Evolutionary conservation across 495 filamentous ascomycete genomes (phyloP), one percentile per base, ranked within the genome.

Genomic region (Amphirosellinia nigrospora): DNA sequence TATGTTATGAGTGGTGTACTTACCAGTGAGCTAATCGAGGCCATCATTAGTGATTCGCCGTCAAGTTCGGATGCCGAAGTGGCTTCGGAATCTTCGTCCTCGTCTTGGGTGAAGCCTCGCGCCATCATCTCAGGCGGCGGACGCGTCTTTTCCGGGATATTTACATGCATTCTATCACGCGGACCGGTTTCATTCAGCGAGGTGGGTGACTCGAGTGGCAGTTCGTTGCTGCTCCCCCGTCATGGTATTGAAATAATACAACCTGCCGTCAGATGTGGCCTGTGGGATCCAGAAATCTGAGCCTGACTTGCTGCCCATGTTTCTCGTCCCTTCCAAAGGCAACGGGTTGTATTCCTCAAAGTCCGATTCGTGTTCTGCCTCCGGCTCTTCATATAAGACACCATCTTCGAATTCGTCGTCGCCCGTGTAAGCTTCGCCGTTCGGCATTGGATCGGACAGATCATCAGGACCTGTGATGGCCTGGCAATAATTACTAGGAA

Each of bases 211-310:
- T 98, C 96, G 43, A 98, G 86, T 4, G 96, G 96, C 69, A 99
- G 83, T 72, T 98, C 96, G 89, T 92, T 94, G 56, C 92, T 96
- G 72, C 92, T 96, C 70, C 92, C 94, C 93, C 0, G 96, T 99
- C 78, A 97, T 88, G 7, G 94, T 98, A 75, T 99, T 99, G 85
- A 96, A 98, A 77, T 98, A 99, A 78, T 94, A 98, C n/a, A 98
- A 80, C 66, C 93, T 88, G 59, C 96, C 96, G 78, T 98, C 93
- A 0, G 93, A 90, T 5, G 96, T 99, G 16, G 94, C 96, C 78
- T 99, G 96, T 3, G 96, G 96, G 74, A 99, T 97, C 96, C 96
- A 99, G 78, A 96, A 98, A 61, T 94, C 93, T 59, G 96, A 93
- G 75, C 97, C 91, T 72, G 96, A 94, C 80, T 93, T 90, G 67